Evolutionary conservation across 805 yeast genomes (phyloP), one percentile per base, ranked within the genome.

Genomic region (Allodekkera sacchari): DNA sequence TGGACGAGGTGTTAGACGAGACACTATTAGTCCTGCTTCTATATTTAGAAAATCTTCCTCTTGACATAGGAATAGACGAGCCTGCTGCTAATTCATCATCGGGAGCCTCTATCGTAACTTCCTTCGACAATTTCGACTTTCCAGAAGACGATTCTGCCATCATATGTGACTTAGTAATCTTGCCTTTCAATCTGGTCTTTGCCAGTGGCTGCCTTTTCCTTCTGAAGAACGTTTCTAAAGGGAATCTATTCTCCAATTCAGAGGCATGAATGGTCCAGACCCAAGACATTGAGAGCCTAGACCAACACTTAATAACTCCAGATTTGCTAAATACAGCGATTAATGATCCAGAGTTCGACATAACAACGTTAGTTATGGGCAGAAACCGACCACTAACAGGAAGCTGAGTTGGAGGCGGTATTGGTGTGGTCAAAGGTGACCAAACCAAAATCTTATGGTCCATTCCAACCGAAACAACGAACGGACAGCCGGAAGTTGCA

Each of bases 401-500:
- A 18, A 66, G 45, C 28, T 57, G 63, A 1, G 67, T 60, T 6
- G 74, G 76, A 16, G 45, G 38, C 31, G 66, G 77, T 30, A 57
- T 51, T 25, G 64, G 82, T 14, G 48, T 53, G 1, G 63, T 53
- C 33, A 76, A 48, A 4, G 87, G 87, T 0, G 83, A 77, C 94
- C 94, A 83, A 8, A 83, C 71, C 20, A 74, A 52, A 4, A 83
- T 65, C 37, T 66, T 71, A 43, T 80, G 87, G 44, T 83, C 94
- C 47, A 84, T 58, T 4, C 88, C 89, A 18, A 80, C 68, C 1
- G 82, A 67, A 0, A 83, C 74, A 16, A 82, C 64, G 44, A 81
- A 77, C 3, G 84, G 75, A 32, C 74, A 65, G 10, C 70, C 59
- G 10, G 83, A 76, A 1, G 84, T 68, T n/a, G 65, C 56, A 8